Evolutionary conservation across 106 monocot species (phyloP).

Genomic region (Iris macrosiphon): DNA sequence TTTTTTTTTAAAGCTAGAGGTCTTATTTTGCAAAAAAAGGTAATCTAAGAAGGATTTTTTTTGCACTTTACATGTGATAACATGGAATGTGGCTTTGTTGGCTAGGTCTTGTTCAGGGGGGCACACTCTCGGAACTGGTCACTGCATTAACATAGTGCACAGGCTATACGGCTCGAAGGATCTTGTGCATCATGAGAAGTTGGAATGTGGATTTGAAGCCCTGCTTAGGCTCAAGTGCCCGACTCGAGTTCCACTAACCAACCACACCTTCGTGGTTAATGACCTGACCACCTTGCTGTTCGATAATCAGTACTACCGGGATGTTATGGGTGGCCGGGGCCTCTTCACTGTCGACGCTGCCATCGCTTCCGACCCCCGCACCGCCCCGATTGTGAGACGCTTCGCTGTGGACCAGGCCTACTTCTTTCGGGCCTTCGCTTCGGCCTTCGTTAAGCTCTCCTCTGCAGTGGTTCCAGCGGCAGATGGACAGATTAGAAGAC

Average conservation of each 20-base stretch:
- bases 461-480: not conserved
- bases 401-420: conserved; percentile 13
- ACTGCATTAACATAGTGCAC: conserved; percentile 16
- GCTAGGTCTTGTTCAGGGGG: conserved; percentile 7
- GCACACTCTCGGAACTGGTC: conserved; percentile 20
- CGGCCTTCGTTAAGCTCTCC: conserved; percentile 24
- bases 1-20: no score
- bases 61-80: no score
- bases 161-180: conserved; percentile 2
- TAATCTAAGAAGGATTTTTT: no score
- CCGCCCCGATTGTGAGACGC: not conserved
- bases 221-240: conserved; percentile 14
- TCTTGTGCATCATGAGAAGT: not conserved
- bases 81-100: no score
- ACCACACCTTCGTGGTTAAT: conserved; percentile 10
- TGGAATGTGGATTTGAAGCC: conserved; percentile 8
- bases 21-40: no score
- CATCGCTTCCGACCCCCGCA: conserved; percentile 6
- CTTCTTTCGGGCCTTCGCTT: conserved; percentile 19
- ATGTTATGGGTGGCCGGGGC: conserved; percentile 6
- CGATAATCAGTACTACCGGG: conserved; percentile 23
- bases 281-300: conserved; percentile 11
- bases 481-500: not conserved
- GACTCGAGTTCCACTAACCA: not conserved
- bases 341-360: conserved; percentile 15